A percentile compares a stretch with the other conserved stretches of the same genome.
Evolutionary conservation across 352 stramenopile genomes (phyloP).

Genomic region (Globisporangium canariense): DNA sequence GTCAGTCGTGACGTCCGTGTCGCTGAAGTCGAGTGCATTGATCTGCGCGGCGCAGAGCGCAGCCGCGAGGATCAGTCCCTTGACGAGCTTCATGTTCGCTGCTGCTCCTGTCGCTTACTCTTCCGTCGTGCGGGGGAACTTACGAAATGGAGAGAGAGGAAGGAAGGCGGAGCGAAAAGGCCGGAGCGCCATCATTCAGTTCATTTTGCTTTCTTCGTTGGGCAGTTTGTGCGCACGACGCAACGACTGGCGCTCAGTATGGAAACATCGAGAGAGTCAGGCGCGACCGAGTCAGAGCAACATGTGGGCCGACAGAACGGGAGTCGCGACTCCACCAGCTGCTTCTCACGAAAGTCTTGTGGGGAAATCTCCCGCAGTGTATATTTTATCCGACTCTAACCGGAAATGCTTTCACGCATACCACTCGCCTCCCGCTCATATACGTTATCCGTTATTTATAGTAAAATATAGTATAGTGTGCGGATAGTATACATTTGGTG

Average conservation of each 20-base stretch:
- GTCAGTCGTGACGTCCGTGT: conserved; percentile 17
- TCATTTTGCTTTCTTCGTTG: neutral
- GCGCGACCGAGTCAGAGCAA: conserved; percentile 9
- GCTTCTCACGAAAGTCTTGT: conserved; percentile 6
- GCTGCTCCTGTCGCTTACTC: neutral
- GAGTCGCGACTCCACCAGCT: conserved; percentile 13
- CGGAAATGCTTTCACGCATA: neutral
- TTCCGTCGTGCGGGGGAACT: conserved; percentile 9
- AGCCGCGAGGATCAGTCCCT: conserved; percentile 50
- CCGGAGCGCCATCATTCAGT: neutral
- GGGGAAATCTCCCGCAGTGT: neutral
- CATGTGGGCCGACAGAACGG: conserved; percentile 8
- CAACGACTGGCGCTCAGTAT: conserved; percentile 16
- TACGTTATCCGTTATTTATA: neutral
- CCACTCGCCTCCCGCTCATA: neutral
- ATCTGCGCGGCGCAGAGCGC: conserved; percentile 49
- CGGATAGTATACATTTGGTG: neutral
- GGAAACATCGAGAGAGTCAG: conserved; percentile 15
- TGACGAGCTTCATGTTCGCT: conserved; percentile 29
- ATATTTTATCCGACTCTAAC: neutral
- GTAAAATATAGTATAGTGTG: neutral
- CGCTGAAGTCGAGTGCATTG: conserved; percentile 49
- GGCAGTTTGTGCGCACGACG: neutral
- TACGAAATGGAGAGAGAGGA: conserved; percentile 15
- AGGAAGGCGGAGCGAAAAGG: neutral